Conservation (phyloP, 2,329 filamentous ascomycete genomes). For the Aspergillus awamori region DNA sequence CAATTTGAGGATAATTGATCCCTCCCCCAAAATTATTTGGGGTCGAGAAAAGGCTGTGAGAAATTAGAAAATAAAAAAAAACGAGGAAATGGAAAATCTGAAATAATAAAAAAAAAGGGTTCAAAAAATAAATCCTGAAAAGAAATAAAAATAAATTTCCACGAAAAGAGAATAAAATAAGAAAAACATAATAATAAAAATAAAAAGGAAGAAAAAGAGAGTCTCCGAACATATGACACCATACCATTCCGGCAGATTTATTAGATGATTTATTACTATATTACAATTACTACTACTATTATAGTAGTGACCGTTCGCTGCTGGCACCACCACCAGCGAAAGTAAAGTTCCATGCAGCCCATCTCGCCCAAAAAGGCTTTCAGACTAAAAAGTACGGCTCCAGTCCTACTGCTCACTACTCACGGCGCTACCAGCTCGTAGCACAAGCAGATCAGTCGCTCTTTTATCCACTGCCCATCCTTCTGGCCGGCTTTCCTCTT, state of each 20-base stretch:
- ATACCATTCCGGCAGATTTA: constrained; percentile 12
- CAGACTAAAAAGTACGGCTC: constrained; percentile 28
- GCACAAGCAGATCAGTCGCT: constrained; percentile 40
- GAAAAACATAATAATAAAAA: constrained; percentile 5
- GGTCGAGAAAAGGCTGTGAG: not conserved
- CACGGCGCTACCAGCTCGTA: constrained; percentile 35
- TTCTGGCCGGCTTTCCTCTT: constrained; percentile 28
- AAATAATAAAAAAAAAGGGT: not conserved
- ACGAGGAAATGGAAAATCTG: not conserved
- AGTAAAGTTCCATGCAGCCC: constrained; percentile 14
- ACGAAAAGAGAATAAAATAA: constrained; percentile 9
- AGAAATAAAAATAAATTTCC: not conserved
- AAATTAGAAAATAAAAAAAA: not conserved
- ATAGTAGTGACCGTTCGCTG: constrained; percentile 6
- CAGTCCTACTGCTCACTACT: constrained; percentile 32
- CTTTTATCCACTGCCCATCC: constrained; percentile 40
- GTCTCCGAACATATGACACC: constrained; percentile 15
- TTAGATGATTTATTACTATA: constrained; percentile 12
- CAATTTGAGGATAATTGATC: not conserved
- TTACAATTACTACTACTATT: constrained; percentile 8
- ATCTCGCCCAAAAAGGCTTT: constrained; percentile 16
- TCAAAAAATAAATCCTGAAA: not conserved
- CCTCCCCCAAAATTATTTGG: not conserved
- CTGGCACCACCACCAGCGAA: constrained; percentile 13
- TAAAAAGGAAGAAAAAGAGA: constrained; percentile 4